phyloP scores from a whole-genome alignment of 257 asterid genomes.

The Capsicum pubescens region DNA sequence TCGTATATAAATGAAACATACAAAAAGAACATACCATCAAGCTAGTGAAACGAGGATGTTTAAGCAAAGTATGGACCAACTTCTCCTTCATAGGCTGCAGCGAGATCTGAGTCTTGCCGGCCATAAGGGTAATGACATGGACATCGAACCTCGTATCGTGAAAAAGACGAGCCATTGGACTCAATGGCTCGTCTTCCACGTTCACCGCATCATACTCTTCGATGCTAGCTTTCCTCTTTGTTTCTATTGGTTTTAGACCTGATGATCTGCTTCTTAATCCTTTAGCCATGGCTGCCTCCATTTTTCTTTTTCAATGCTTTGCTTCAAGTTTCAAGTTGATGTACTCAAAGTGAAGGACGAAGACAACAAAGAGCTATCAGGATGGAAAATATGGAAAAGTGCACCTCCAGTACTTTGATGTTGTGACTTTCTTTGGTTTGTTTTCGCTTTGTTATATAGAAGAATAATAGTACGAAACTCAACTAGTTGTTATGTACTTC shows the following conservation, averaged over 20 bases:
- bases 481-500: too few relatives aligned
- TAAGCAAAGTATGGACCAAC: slow-evolving; percentile 37
- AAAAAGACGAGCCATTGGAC: slow-evolving; percentile 47
- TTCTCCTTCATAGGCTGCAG: slow-evolving; percentile 35
- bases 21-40: slow-evolving; percentile 32
- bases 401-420: not conserved
- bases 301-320: not conserved
- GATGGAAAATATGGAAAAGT: not conserved
- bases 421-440: not conserved
- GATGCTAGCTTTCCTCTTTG: not conserved
- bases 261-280: slow-evolving; percentile 12
- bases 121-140: slow-evolving; percentile 39
- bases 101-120: not conserved
- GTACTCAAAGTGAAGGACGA: not conserved
- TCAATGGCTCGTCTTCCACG: slow-evolving; percentile 44
- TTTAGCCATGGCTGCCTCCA: slow-evolving; percentile 4
- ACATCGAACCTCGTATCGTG: slow-evolving; percentile 43
- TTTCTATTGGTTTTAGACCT: slow-evolving; percentile 10
- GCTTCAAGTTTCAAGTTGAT: not conserved
- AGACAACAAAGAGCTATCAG: not conserved
- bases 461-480: not conserved
- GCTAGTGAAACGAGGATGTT: slow-evolving; percentile 51
- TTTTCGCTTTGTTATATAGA: slow-evolving; percentile 22
- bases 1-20: not conserved
- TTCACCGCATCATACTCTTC: not conserved